A percentile compares a stretch with the other conserved stretches of the same genome.
Conservation (phyloP, 2,329 filamentous ascomycete genomes). For the Pezicula rhizophila region DNA sequence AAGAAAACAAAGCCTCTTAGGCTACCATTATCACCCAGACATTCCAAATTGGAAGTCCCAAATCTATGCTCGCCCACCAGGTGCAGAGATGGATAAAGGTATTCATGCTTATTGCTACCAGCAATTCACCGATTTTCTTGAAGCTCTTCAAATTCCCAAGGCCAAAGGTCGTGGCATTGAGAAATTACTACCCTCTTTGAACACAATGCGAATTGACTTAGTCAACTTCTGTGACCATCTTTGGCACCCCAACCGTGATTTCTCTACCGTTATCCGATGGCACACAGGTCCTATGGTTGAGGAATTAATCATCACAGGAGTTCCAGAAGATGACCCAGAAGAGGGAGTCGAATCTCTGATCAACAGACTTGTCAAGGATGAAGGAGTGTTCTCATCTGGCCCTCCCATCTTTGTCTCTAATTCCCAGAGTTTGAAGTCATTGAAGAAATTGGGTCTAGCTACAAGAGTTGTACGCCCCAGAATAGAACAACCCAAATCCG, state of each 20-base stretch:
- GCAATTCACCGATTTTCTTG: constrained; percentile 16
- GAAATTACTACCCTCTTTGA: constrained; percentile 12
- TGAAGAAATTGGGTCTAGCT: constrained; percentile 3
- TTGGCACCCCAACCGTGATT: constrained; percentile 5
- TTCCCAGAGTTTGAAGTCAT: constrained; percentile 5
- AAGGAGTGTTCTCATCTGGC: constrained; percentile 10
- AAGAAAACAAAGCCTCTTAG: constrained; percentile 7
- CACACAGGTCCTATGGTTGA: constrained; percentile 12
- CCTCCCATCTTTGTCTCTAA: constrained; percentile 10
- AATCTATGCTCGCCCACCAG: constrained; percentile 8
- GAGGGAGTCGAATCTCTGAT: constrained; percentile 8
- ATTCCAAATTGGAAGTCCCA: constrained; percentile 6
- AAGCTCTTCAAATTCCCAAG: constrained; percentile 4
- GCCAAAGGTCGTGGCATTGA: constrained; percentile 1
- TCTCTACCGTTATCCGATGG: constrained; percentile 13
- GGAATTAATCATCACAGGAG: constrained; percentile 14
- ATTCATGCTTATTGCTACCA: constrained; percentile 19
- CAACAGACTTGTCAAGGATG: constrained; percentile 11
- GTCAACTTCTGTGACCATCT: constrained; percentile 19
- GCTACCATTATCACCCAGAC: constrained; percentile 8
- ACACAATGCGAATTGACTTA: constrained; percentile 12
- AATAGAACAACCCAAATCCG: background rate
- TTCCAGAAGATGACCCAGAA: constrained; percentile 3
- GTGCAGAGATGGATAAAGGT: constrained; percentile 10
- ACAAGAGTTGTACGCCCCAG: constrained; percentile 7